Percentiles rank a stretch among this genome's conserved stretches.
Evolutionary conservation across 163 green algal genomes (phyloP).

Genomic region (Chlorella variabilis): DNA sequence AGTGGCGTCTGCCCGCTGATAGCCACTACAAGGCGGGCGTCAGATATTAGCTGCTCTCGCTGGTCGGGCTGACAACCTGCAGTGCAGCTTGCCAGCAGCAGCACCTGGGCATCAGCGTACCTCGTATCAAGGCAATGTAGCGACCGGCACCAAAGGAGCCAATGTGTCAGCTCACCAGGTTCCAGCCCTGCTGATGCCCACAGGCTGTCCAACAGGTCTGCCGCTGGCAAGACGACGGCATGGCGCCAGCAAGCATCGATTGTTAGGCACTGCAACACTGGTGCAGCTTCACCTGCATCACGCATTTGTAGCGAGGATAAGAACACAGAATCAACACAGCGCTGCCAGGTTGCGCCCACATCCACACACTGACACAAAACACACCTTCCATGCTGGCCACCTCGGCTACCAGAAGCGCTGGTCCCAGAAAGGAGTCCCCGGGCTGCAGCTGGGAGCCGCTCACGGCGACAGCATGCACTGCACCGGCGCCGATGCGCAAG

Average conservation of each 20-base stretch:
- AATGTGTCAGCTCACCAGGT: conserved; percentile 19
- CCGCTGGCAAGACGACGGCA: too few relatives aligned
- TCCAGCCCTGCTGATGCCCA: neutral
- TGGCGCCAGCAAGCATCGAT: neutral
- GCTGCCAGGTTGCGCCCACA: too few relatives aligned
- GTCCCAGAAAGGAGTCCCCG: conserved; percentile 18
- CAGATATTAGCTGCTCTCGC: neutral
- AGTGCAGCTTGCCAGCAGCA: neutral
- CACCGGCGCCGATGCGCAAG: neutral
- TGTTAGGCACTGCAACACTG: neutral
- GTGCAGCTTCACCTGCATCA: neutral
- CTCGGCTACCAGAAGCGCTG: neutral
- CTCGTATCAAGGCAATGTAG: too few relatives aligned
- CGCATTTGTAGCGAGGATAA: too few relatives aligned
- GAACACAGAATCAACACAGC: too few relatives aligned
- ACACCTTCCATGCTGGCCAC: conserved; percentile 7
- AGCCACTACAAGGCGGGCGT: neutral
- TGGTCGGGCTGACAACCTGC: neutral
- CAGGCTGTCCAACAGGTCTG: neutral
- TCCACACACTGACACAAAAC: neutral
- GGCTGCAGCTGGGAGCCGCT: neutral
- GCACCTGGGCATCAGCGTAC: too few relatives aligned
- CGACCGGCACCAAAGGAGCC: too few relatives aligned
- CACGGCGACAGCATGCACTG: conserved; percentile 1
- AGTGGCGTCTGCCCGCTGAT: neutral